Evolutionary conservation across 1,139 yeast genomes (phyloP), one percentile per base, ranked within the genome.

Genomic region (Yamadazyma triangularis): DNA sequence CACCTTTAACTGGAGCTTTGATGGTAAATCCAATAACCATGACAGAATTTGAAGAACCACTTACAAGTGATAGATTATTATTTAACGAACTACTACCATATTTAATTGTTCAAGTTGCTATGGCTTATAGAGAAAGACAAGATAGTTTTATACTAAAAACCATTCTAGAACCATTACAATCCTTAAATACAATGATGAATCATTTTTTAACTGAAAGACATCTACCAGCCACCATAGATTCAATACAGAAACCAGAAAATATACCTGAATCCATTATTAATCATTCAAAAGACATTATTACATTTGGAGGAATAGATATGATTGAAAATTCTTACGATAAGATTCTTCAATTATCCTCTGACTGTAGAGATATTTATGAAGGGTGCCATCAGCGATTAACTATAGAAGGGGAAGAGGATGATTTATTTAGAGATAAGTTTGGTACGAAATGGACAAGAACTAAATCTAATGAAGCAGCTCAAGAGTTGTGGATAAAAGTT

Each of bases 41-140:
- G 0, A 61, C 57, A 1, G 50, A 41, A 6, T 60, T 70, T 3
- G 11, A 30, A 6, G 30, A 28, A 23, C 45, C 47, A 8, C 19
- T 33, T 4, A 24, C 36, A 1, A 38, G 42, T 26, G 56, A 56
- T 8, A 34, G 48, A 15, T 44, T 52, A 1, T 51, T 80, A 4
- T 83, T 87, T 45, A 58, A 58, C 8, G 75, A 73, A 13, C 59
- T 88, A 12, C 49, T 86, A 2, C 95, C 96, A 0, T 74, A 73
- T 40, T 58, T 70, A 6, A 72, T 86, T 2, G 71, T 85, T 30
- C 85, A 82, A 43, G 70, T 77, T 2, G 75, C 85, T 1, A 77
- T 73, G 33, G 82, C 91, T 0, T 84, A 77, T 47, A 68, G 74
- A 33, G 88, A 81, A 38, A 66, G 89, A 42, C 78, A 79, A 36